Percentiles rank a stretch among this genome's conserved stretches.
These are phyloP conservation scores for Sporothrix sp. DNA, from an alignment of 2,329 filamentous ascomycete genomes.

Conservation along the genomic window DNA sequence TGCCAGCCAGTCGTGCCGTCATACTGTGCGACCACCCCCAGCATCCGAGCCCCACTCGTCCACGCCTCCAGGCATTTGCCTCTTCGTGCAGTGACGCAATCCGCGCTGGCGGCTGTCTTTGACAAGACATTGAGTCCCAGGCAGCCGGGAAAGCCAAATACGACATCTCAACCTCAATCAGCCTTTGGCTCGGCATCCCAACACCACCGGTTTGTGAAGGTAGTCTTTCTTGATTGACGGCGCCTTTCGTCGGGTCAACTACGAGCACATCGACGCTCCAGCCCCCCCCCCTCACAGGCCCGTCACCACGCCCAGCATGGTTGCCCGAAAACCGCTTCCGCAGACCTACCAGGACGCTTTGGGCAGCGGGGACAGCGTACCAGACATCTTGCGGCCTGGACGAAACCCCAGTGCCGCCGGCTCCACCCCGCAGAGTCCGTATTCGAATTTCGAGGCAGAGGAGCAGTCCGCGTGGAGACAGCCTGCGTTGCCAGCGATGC, in stretches of 20 bases:
- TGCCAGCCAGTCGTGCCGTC: not conserved
- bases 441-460: conserved; percentile 23
- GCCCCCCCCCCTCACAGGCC: no score
- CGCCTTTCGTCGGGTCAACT: not conserved
- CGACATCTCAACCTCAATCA: not conserved
- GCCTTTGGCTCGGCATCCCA: no score
- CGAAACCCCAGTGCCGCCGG: conserved; percentile 7
- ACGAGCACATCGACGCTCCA: no score
- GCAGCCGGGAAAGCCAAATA: not conserved
- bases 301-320: conserved; percentile 29
- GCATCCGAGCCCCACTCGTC: not conserved
- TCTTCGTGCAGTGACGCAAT: conserved; percentile 10
- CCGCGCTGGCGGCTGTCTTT: no score
- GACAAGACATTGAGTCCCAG: no score
- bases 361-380: conserved; percentile 19
- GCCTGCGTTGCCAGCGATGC: not conserved
- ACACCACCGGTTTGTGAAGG: no score
- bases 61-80: not conserved
- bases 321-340: conserved; percentile 31
- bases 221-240: no score
- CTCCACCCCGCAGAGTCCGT: conserved; percentile 11
- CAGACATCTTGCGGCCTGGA: conserved; percentile 27
- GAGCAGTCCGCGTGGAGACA: conserved; percentile 29
- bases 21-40: not conserved
- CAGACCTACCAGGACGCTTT: conserved; percentile 24